Percentiles rank a stretch among this genome's conserved stretches.
Conservation (phyloP, 202 grass and related monocot genomes). For the Saccharum hybrid region DNA sequence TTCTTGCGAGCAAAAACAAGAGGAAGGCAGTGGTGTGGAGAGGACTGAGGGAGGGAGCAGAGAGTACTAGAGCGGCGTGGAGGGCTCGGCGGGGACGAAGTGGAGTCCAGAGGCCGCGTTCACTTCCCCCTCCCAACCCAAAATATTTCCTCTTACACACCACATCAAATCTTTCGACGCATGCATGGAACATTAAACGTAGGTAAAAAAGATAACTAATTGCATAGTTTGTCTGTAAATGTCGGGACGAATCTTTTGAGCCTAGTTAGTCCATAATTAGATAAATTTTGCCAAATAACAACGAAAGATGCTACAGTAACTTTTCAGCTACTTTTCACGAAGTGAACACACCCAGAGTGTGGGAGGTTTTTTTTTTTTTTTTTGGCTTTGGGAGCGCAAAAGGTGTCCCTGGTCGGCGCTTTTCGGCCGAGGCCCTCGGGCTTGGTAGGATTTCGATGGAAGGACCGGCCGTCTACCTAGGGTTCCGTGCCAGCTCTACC, state of each 20-base stretch:
- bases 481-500: constrained; percentile 38
- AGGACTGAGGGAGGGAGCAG: not conserved
- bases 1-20: constrained; percentile 36
- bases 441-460: not conserved
- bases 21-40: not conserved
- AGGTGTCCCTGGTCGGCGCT: not conserved
- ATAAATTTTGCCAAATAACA: too few relatives aligned
- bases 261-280: too few relatives aligned
- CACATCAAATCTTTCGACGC: too few relatives aligned
- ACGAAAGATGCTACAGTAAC: too few relatives aligned
- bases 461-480: not conserved
- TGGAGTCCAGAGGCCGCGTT: not conserved
- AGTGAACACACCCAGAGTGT: too few relatives aligned
- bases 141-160: too few relatives aligned
- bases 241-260: too few relatives aligned
- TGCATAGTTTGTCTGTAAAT: too few relatives aligned
- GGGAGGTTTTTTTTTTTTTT: not conserved
- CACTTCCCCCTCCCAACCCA: too few relatives aligned
- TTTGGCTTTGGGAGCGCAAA: not conserved
- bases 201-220: too few relatives aligned
- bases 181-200: too few relatives aligned
- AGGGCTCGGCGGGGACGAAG: not conserved
- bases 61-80: constrained; percentile 9
- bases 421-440: not conserved
- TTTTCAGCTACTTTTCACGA: too few relatives aligned